phyloP scores from a whole-genome alignment of 306 rosid genomes.

The Chamaecrista fasciculata region DNA sequence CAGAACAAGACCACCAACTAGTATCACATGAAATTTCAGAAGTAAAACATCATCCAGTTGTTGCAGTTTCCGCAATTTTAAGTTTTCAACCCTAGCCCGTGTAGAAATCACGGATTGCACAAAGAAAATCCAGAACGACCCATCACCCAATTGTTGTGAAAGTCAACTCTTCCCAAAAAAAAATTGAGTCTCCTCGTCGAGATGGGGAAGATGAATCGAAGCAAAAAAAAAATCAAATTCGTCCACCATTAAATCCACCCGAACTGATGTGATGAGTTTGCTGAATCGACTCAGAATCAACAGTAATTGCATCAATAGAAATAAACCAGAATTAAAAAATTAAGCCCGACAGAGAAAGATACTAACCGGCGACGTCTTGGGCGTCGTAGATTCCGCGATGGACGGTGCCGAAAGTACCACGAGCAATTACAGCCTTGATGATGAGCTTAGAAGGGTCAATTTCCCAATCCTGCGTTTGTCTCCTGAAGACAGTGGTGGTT shows the following conservation, averaged over 20 bases:
- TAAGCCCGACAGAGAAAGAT: neutral
- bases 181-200: neutral
- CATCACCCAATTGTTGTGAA: constrained; percentile 30
- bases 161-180: constrained; percentile 39
- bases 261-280: constrained; percentile 14
- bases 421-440: constrained; percentile 77
- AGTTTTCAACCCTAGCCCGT: constrained; percentile 59
- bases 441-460: constrained; percentile 85
- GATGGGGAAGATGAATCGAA: neutral
- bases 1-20: constrained; percentile 32
- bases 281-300: constrained; percentile 26
- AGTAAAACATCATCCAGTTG: constrained; percentile 42
- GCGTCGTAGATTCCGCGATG: constrained; percentile 91
- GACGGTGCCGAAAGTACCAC: constrained; percentile 91
- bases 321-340: neutral
- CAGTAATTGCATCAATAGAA: neutral
- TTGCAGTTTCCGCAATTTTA: constrained; percentile 36
- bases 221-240: neutral
- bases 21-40: constrained; percentile 50
- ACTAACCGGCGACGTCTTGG: constrained; percentile 87
- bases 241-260: neutral
- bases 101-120: constrained; percentile 46
- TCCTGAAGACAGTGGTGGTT: constrained; percentile 16
- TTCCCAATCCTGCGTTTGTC: constrained; percentile 87
- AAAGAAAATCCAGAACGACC: constrained; percentile 39